These are phyloP conservation scores for Spathaspora sp. DNA, from an alignment of 1,139 yeast species.

Conservation along the genomic window DNA sequence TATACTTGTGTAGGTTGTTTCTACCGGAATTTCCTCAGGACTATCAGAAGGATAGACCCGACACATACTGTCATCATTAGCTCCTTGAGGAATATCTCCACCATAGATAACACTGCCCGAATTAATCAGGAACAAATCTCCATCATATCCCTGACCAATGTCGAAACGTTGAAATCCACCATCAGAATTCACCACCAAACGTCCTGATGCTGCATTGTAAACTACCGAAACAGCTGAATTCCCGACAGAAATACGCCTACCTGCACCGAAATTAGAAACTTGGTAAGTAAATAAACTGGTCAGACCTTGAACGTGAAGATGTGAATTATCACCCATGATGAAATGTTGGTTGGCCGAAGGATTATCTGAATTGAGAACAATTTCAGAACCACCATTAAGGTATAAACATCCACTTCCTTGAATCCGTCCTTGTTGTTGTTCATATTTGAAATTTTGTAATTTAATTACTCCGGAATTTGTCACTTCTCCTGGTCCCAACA, in stretches of 20 bases:
- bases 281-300: constrained; percentile 19
- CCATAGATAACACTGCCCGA: constrained; percentile 8
- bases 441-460: too few relatives aligned
- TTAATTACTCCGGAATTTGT: too few relatives aligned
- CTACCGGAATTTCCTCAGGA: neutral
- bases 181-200: constrained; percentile 16
- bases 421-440: too few relatives aligned
- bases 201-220: constrained; percentile 15
- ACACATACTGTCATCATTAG: constrained; percentile 6
- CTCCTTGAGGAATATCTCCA: constrained; percentile 10
- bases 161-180: constrained; percentile 11
- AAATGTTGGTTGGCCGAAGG: constrained; percentile 15
- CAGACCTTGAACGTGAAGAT: constrained; percentile 13
- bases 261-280: constrained; percentile 32
- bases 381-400: too few relatives aligned
- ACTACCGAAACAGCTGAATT: neutral
- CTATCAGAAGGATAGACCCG: neutral
- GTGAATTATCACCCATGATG: constrained; percentile 10
- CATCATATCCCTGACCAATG: constrained; percentile 17
- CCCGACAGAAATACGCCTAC: constrained; percentile 26
- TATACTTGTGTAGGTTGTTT: neutral
- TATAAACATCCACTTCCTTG: too few relatives aligned
- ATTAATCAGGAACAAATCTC: constrained; percentile 8
- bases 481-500: too few relatives aligned
- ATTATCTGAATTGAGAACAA: too few relatives aligned